Evolutionary conservation across 2,329 filamentous ascomycete genomes (phyloP).

Genomic region (Trichoderma atroviride): DNA sequence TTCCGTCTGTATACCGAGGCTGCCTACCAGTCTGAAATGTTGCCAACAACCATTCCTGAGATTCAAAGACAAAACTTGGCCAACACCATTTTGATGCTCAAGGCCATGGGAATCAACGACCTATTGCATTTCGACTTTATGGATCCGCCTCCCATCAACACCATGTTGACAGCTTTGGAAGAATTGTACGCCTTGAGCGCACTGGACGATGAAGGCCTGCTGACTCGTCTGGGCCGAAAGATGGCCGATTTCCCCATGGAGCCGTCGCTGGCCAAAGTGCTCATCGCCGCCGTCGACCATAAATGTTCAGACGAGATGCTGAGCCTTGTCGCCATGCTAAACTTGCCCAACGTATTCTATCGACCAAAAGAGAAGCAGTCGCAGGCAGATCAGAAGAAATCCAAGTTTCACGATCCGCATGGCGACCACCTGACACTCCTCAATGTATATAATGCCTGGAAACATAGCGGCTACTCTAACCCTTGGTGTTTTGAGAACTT

Average conservation of each 20-base stretch:
- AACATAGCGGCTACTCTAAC: conserved; percentile 75
- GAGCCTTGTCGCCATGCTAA: conserved; percentile 93
- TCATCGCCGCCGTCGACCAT: conserved; percentile 85
- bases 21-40: conserved; percentile 94
- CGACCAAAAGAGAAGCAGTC: conserved; percentile 96
- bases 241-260: conserved; percentile 99
- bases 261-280: conserved; percentile 83
- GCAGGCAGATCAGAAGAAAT: conserved; percentile 95
- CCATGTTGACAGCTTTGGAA: conserved; percentile 94
- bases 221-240: conserved; percentile 88
- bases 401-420: conserved; percentile 93
- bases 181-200: conserved; percentile 91
- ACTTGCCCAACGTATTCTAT: conserved; percentile 85
- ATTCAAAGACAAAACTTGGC: conserved; percentile 94
- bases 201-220: conserved; percentile 89
- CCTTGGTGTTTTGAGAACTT: conserved; percentile 99
- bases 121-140: conserved; percentile 98
- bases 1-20: conserved; percentile 95
- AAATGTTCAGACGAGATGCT: conserved; percentile 92
- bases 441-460: conserved; percentile 98
- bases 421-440: conserved; percentile 93
- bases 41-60: conserved; percentile 93
- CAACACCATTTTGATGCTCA: conserved; percentile 93
- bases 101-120: conserved; percentile 99
- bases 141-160: conserved; percentile 96